Conservation (phyloP, 306 rosid species). For the Aeschynomene evenia region DNA sequence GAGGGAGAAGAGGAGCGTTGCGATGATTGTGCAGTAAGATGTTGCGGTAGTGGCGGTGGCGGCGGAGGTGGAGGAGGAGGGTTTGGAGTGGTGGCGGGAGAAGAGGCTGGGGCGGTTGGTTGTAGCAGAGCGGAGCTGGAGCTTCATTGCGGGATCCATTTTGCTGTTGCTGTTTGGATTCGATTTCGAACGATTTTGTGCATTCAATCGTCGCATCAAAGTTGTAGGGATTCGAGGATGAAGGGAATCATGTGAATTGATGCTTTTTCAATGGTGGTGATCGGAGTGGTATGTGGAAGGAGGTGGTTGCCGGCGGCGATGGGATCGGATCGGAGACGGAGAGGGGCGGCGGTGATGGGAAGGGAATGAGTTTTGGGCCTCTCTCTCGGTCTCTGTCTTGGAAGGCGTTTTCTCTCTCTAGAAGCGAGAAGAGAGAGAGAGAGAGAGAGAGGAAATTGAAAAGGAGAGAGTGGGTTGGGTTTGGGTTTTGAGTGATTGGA, state of each 20-base stretch:
- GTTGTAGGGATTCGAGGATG: neutral
- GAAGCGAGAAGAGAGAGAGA: neutral
- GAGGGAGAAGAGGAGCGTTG: conserved; percentile 33
- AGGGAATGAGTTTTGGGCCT: neutral
- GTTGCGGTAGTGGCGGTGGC: neutral
- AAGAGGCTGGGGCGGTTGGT: conserved; percentile 60
- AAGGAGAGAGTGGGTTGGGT: neutral
- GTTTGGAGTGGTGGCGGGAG: conserved; percentile 46
- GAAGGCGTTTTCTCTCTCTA: neutral
- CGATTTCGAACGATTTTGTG: conserved; percentile 49
- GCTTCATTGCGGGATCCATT: conserved; percentile 73
- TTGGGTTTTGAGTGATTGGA: neutral
- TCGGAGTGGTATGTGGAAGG: neutral
- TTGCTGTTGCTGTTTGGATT: conserved; percentile 23
- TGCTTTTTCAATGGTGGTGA: neutral
- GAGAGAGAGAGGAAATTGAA: neutral
- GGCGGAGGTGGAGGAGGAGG: neutral
- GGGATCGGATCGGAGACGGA: conserved; percentile 26
- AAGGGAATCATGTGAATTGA: conserved; percentile 32
- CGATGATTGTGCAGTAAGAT: conserved; percentile 29
- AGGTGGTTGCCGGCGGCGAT: neutral
- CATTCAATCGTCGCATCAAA: conserved; percentile 86
- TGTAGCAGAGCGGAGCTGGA: conserved; percentile 52
- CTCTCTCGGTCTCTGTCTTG: neutral
- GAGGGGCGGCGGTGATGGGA: neutral